Evolutionary conservation across 768 basidiomycete genomes (phyloP), one percentile per base, ranked within the genome.

Genomic region (Auricularia cornea): DNA sequence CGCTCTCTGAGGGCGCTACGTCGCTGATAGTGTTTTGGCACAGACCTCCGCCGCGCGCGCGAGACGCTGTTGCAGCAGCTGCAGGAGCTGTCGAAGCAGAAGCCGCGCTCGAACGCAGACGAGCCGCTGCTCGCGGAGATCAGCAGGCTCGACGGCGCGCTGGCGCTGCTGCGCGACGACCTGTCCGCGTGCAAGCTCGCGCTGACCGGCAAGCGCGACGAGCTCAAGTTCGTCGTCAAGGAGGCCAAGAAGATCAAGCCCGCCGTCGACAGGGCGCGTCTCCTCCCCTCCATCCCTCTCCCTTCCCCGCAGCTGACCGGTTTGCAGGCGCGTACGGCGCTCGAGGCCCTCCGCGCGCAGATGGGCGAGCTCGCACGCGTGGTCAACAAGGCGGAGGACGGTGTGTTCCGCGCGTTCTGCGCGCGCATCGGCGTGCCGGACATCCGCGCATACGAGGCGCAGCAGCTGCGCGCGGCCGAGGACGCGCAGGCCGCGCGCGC

Each of bases 381-480:
- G 3, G 80, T 98, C 68, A 81, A 94, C 66, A 79, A 77, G 6
- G 93, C 90, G 0, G 97, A 98, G 71, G 91, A 93, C 69, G 77
- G 77, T 2, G 76, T 95, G 14, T 98, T 95, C 70, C 77, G 74
- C 1, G 73, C 76, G 3, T 98, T 99, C 76, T 98, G 95, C 71
- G 72, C 75, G 40, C 82, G 84, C 67, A 94, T 98, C 67, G 82
- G 85, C 11, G 88, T 97, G 6, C 72, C 76, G 18, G 87, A 87
- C 74, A 93, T 99, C 66, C 85, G 95, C 30, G 92, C 95, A 68
- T 99, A 95, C 71, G 96, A 98, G 74, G 90, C 93, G 71, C 85
- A 89, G 26, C 93, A 96, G 70, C 78, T 98, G 32, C 90, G 88
- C 72, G 83, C 91, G 28, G 92, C 91, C 0, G 88, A 94, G 73